phyloP scores from a whole-genome alignment of 2,329 filamentous ascomycete genomes.

The Canariomyces notabilis region DNA sequence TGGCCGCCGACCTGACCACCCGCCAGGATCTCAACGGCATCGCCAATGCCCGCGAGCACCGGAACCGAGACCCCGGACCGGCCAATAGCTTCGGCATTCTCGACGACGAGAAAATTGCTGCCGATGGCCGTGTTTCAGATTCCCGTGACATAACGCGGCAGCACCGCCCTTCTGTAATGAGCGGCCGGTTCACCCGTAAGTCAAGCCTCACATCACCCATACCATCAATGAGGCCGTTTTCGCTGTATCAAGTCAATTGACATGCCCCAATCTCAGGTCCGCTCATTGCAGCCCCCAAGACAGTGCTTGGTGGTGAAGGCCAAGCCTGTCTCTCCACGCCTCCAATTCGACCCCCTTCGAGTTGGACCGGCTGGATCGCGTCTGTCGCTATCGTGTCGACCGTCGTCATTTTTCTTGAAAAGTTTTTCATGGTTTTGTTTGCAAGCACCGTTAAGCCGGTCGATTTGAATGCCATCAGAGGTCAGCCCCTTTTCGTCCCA shows the following conservation, averaged over 20 bases:
- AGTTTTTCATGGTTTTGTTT: slow-evolving; percentile 6
- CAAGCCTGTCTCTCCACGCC: slow-evolving; percentile 31
- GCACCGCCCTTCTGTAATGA: slow-evolving; percentile 10
- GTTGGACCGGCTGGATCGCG: slow-evolving; percentile 38
- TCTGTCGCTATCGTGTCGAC: slow-evolving; percentile 35
- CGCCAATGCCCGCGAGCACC: slow-evolving; percentile 40
- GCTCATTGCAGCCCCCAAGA: slow-evolving; percentile 18
- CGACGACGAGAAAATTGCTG: slow-evolving; percentile 17
- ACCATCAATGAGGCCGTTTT: not conserved
- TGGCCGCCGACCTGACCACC: slow-evolving; percentile 46
- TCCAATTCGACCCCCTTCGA: slow-evolving; percentile 29
- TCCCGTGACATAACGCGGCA: not conserved
- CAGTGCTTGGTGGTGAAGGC: slow-evolving; percentile 39
- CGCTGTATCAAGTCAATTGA: no score
- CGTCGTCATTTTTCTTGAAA: slow-evolving; percentile 18
- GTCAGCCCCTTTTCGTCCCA: not conserved
- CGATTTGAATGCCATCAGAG: not conserved
- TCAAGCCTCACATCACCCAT: not conserved
- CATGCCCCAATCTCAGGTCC: slow-evolving; percentile 15
- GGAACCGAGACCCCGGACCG: slow-evolving; percentile 7
- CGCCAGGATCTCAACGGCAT: slow-evolving; percentile 53
- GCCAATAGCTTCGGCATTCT: slow-evolving; percentile 6
- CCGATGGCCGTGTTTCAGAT: not conserved
- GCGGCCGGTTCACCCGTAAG: slow-evolving; percentile 7
- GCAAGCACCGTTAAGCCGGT: not conserved